phyloP scores from a whole-genome alignment of 1,284 basidiomycete genomes.

The Schizophyllum amplum region DNA sequence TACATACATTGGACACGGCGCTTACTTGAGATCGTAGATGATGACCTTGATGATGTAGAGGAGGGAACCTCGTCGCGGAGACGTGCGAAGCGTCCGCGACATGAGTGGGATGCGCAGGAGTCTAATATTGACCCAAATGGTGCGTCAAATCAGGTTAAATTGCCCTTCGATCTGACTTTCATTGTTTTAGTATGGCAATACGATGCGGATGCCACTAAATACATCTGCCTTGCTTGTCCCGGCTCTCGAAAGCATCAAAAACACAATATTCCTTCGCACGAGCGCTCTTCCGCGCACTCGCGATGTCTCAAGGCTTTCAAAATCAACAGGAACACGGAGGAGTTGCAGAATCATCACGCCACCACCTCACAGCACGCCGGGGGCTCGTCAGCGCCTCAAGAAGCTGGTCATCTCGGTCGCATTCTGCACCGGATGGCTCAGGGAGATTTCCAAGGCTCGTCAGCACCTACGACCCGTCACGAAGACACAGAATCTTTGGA shows the following conservation, averaged over 20 bases:
- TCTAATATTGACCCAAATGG: background rate
- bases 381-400: background rate
- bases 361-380: background rate
- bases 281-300: background rate
- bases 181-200: no score
- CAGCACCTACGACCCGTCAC: background rate
- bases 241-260: background rate
- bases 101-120: background rate
- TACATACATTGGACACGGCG: background rate
- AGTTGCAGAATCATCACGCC: background rate
- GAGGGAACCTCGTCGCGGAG: background rate
- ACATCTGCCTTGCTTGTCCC: background rate
- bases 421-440: background rate
- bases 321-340: no score
- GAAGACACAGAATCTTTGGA: no score
- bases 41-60: background rate
- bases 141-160: background rate
- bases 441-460: no score
- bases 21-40: background rate
- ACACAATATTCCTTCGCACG: background rate
- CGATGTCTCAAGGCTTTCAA: no score
- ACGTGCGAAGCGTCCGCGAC: background rate
- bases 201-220: no score
- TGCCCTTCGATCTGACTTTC: background rate
- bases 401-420: background rate